A percentile compares a stretch with the other conserved stretches of the same genome.
These are phyloP conservation scores for Massospora cicadina DNA, from an alignment of 371 early-diverging fungal species.

Conservation along the genomic window DNA sequence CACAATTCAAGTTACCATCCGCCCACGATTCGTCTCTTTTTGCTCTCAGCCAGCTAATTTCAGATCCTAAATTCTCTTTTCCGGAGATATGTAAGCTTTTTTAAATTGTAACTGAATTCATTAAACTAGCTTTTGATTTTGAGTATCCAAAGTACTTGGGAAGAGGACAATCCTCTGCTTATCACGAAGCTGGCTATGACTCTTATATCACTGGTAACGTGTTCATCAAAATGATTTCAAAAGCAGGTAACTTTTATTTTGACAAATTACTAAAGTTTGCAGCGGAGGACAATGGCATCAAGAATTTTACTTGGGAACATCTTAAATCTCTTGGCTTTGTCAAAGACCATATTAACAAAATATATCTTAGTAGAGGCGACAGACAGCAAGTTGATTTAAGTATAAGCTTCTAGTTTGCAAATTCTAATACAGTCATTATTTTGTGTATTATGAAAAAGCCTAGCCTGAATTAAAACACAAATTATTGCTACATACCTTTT, in stretches of 20 bases:
- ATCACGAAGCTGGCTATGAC: constrained; percentile 86
- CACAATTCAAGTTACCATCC: neutral
- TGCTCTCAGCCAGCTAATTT: neutral
- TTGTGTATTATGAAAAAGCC: too few species aligned
- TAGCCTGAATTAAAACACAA: too few species aligned
- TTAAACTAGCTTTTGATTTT: neutral
- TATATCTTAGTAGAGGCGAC: neutral
- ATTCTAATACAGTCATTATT: too few species aligned
- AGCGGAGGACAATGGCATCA: neutral
- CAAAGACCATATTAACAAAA: neutral
- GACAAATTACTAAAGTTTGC: neutral
- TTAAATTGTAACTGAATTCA: neutral
- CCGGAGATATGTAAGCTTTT: neutral
- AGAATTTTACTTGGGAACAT: neutral
- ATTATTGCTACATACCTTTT: too few species aligned
- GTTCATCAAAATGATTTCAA: constrained; percentile 17
- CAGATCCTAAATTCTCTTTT: neutral
- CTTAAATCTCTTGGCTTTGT: neutral
- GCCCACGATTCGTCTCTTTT: neutral
- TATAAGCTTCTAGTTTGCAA: neutral
- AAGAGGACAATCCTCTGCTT: constrained; percentile 14
- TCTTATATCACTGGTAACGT: constrained; percentile 68
- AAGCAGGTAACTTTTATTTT: constrained; percentile 4
- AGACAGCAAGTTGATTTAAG: neutral
- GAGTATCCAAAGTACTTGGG: neutral